Conservation (phyloP, 305 asterid genomes). For the Fraxinus paxiana region DNA sequence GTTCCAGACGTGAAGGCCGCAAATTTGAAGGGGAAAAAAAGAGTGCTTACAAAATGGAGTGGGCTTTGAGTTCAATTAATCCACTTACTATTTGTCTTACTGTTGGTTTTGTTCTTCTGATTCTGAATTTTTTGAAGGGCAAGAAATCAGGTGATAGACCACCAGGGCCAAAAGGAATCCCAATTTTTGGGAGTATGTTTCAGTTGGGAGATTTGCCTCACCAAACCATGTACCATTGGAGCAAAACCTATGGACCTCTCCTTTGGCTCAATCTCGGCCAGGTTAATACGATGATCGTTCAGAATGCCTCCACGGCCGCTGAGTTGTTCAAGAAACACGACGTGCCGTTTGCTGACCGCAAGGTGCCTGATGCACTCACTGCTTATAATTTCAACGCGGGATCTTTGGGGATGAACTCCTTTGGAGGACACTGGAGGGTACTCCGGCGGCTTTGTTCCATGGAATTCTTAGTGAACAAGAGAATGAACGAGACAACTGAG, state of each 20-base stretch:
- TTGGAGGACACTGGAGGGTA: constrained; percentile 45
- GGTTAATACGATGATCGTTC: constrained; percentile 40
- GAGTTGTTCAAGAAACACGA: constrained; percentile 48
- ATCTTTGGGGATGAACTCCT: constrained; percentile 36
- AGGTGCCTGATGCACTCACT: constrained; percentile 35
- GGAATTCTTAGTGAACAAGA: constrained; percentile 45
- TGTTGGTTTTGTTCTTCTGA: constrained; percentile 10
- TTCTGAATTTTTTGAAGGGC: neutral
- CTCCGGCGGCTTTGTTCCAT: constrained; percentile 46
- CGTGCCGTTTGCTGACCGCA: constrained; percentile 40
- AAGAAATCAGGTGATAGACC: constrained; percentile 34
- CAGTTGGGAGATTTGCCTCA: constrained; percentile 55
- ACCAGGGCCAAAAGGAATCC: constrained; percentile 61
- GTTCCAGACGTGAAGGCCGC: neutral
- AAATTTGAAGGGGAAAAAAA: no score
- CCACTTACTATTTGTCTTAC: constrained; percentile 31
- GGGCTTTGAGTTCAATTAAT: constrained; percentile 23
- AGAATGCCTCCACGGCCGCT: constrained; percentile 31
- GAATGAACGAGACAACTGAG: constrained; percentile 45
- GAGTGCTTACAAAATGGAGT: constrained; percentile 25
- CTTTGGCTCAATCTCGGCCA: constrained; percentile 43
- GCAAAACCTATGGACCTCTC: constrained; percentile 35
- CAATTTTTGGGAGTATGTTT: constrained; percentile 49
- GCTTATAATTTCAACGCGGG: constrained; percentile 36
- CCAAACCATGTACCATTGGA: constrained; percentile 33